These are phyloP conservation scores for Silene uniflora DNA, from an alignment of 148 eudicot species.

Conservation along the genomic window DNA sequence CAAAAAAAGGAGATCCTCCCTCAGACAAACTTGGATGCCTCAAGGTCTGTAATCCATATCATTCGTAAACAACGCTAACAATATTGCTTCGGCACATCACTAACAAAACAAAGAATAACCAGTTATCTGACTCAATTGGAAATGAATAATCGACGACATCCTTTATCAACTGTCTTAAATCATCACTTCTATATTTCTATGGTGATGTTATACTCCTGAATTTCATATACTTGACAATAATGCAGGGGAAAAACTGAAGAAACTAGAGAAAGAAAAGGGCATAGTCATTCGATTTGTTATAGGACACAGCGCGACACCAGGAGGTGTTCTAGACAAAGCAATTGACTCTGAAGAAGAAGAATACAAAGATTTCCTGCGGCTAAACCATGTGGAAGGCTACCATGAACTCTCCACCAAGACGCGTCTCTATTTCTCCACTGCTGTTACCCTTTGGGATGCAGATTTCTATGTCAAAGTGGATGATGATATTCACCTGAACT, in stretches of 20 bases:
- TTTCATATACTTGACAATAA: neutral
- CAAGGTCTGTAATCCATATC: constrained; percentile 35
- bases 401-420: constrained; percentile 89
- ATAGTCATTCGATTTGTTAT: constrained; percentile 67
- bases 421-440: constrained; percentile 65
- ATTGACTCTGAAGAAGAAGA: constrained; percentile 61
- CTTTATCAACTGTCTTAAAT: too few relatives aligned
- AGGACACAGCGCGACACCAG: constrained; percentile 61
- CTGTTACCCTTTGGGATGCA: constrained; percentile 68
- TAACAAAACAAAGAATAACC: too few relatives aligned
- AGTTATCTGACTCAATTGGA: too few relatives aligned
- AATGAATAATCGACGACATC: too few relatives aligned
- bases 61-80: neutral
- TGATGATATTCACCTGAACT: constrained; percentile 83
- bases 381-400: constrained; percentile 83
- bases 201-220: neutral
- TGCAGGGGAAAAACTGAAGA: constrained; percentile 58
- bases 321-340: constrained; percentile 62
- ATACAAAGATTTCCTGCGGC: constrained; percentile 61
- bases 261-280: constrained; percentile 76
- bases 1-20: constrained; percentile 63
- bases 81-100: too few relatives aligned
- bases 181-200: neutral
- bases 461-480: constrained; percentile 87
- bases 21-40: constrained; percentile 89